Evolutionary conservation across 2,329 filamentous ascomycete genomes (phyloP), one percentile per base, ranked within the genome.

Genomic region (Nigrograna mackinnonii): DNA sequence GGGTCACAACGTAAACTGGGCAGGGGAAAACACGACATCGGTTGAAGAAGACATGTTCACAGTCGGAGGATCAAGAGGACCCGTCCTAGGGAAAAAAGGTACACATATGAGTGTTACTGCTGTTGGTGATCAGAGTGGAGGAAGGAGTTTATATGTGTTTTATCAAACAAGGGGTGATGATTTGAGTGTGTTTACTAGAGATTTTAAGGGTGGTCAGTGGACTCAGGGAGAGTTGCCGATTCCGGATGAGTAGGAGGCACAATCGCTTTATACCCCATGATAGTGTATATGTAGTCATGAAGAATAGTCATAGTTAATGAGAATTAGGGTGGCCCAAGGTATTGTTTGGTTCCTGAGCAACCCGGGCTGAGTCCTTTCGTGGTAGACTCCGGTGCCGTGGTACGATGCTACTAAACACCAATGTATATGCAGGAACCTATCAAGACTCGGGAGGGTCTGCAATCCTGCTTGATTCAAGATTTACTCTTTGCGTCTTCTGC

Each of bases 21-120:
- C 54, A 3, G 65, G 66, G 0, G 70, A 74, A 45, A 72, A 72
- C 30, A 71, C 68, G 3, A 59, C 62, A 2, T 60, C 67, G 13
- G 38, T 57, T 0, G 39, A 43, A 6, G 49, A 50, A 13, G 54
- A 65, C 11, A 51, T 52, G 2, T 72, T 74, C 35, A 58, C 54
- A 0, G 60, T 75, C 16, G 55, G 52, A 6, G 53, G 57, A 14
- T 46, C 52, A 1, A 55, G 48, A 0, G 63, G 60, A 4, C 54
- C 64, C 0, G 54, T 62, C 1, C 34, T 46, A 6, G 69, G 63
- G 1, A 47, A 73, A 1, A 59, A 62, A 1, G 71, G 70, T 2
- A 71, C 69, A 5, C 71, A 74, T 53, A 38, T 74, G 30, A 70
- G 60, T 1, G 64, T 70, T 12, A 68, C 66, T 3, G 58, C 68